Evolutionary conservation across 2,329 filamentous ascomycete species (phyloP).

Genomic region (Penicillium vulpinum): DNA sequence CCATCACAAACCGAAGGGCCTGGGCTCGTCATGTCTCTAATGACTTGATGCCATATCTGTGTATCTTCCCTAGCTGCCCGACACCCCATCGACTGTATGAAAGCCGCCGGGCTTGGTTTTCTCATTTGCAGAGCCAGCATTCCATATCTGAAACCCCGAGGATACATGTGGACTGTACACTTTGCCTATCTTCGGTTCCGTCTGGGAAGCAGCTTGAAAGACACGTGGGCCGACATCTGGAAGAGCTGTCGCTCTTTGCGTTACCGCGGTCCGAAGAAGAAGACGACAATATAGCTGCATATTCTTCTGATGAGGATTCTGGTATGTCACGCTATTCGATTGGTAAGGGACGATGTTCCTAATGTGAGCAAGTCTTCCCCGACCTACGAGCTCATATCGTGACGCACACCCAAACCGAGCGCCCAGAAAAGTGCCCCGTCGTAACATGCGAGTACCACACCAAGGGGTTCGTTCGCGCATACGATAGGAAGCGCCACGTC

Average conservation of each 20-base stretch:
- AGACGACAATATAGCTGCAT: not conserved
- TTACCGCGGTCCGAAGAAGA: not conserved
- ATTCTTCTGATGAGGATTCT: not conserved
- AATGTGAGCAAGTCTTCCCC: not conserved
- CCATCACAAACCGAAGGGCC: slow-evolving; percentile 17
- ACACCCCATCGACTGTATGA: slow-evolving; percentile 20
- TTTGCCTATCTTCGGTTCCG: not conserved
- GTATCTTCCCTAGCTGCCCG: slow-evolving; percentile 31
- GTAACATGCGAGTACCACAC: not conserved
- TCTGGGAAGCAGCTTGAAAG: not conserved
- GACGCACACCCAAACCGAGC: not conserved
- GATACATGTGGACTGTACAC: not conserved
- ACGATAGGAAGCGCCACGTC: not conserved
- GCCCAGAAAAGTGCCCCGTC: not conserved
- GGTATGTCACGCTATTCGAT: not conserved
- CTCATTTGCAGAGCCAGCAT: not conserved
- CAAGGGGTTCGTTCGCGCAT: not conserved
- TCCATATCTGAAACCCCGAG: not conserved
- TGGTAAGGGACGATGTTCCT: not conserved
- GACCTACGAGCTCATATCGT: not conserved
- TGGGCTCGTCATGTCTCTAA: slow-evolving; percentile 44
- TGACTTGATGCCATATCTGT: slow-evolving; percentile 45
- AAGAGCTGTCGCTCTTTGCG: not conserved
- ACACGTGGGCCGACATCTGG: not conserved
- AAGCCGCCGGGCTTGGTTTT: slow-evolving; percentile 19